These are phyloP conservation scores for Termitomyces titanicus DNA, from an alignment of 768 basidiomycete genomes.

Conservation along the genomic window DNA sequence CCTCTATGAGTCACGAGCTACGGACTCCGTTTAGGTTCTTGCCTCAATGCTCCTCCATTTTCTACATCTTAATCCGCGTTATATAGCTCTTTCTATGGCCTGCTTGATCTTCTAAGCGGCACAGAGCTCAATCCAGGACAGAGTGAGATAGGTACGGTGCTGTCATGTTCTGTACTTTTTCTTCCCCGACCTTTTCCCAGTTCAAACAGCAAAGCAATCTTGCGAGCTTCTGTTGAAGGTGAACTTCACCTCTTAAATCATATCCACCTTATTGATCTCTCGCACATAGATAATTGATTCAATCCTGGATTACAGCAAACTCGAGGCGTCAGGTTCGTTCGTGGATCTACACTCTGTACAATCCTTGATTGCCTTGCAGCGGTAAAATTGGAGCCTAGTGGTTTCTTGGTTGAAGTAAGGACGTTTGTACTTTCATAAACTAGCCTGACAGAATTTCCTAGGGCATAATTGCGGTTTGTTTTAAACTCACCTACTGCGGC, in stretches of 20 bases:
- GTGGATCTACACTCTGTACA: not conserved
- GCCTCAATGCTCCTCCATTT: not conserved
- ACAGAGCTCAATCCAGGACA: slow-evolving; percentile 69
- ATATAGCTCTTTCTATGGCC: slow-evolving; percentile 67
- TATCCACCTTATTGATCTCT: not conserved
- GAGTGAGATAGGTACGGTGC: slow-evolving; percentile 56
- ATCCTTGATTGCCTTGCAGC: slow-evolving; percentile 33
- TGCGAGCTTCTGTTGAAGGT: slow-evolving; percentile 74
- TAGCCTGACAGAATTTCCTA: slow-evolving; percentile 15
- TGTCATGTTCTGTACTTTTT: not conserved
- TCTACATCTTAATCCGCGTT: not conserved
- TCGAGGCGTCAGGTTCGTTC: slow-evolving; percentile 63
- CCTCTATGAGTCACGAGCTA: slow-evolving; percentile 76
- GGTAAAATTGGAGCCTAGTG: slow-evolving; percentile 64
- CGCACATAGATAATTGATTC: slow-evolving; percentile 68
- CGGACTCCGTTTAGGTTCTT: slow-evolving; percentile 69
- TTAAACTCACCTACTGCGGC: not conserved
- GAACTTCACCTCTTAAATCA: not conserved
- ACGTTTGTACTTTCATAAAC: not conserved
- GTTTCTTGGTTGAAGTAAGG: slow-evolving; percentile 59
- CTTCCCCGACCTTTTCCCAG: slow-evolving; percentile 24
- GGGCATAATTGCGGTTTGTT: slow-evolving; percentile 63
- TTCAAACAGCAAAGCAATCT: slow-evolving; percentile 75
- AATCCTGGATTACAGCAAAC: slow-evolving; percentile 75
- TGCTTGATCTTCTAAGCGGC: slow-evolving; percentile 69